Evolutionary conservation across 495 filamentous ascomycete species (phyloP).

Genomic region (Daldinia decipiens): DNA sequence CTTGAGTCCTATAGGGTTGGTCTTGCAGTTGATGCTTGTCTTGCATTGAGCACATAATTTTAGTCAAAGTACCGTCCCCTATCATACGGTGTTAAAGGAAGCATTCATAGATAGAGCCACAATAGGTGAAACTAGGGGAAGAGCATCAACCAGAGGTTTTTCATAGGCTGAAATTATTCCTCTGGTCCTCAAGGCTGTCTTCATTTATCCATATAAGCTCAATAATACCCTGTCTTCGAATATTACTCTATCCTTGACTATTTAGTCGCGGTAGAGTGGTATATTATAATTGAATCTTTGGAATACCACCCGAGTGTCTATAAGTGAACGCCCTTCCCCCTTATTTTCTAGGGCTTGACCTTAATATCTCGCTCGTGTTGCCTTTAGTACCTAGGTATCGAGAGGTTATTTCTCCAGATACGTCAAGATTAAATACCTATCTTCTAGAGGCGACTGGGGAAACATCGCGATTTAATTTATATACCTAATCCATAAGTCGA

Average conservation of each 20-base stretch:
- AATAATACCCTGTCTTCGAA: constrained; percentile 27
- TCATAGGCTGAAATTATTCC: constrained; percentile 16
- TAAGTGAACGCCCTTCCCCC: background rate
- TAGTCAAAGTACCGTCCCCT: background rate
- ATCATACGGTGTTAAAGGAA: background rate
- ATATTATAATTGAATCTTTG: background rate
- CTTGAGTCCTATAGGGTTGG: constrained; percentile 71
- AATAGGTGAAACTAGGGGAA: constrained; percentile 7
- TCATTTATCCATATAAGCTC: constrained; percentile 18
- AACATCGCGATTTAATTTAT: background rate
- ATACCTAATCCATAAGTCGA: background rate
- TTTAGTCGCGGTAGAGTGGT: constrained; percentile 4
- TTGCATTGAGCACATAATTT: constrained; percentile 72
- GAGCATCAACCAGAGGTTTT: constrained; percentile 8
- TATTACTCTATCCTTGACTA: background rate
- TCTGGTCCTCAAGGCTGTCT: constrained; percentile 11
- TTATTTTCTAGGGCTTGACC: background rate
- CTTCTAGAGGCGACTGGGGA: background rate
- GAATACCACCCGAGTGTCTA: background rate
- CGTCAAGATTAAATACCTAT: background rate
- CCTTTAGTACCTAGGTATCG: background rate
- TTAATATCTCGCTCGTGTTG: background rate
- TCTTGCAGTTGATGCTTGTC: constrained; percentile 88
- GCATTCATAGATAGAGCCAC: constrained; percentile 9
- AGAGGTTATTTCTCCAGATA: background rate